Conservation (phyloP, 352 stramenopile genomes). For the Phytopythium mirpurense region DNA sequence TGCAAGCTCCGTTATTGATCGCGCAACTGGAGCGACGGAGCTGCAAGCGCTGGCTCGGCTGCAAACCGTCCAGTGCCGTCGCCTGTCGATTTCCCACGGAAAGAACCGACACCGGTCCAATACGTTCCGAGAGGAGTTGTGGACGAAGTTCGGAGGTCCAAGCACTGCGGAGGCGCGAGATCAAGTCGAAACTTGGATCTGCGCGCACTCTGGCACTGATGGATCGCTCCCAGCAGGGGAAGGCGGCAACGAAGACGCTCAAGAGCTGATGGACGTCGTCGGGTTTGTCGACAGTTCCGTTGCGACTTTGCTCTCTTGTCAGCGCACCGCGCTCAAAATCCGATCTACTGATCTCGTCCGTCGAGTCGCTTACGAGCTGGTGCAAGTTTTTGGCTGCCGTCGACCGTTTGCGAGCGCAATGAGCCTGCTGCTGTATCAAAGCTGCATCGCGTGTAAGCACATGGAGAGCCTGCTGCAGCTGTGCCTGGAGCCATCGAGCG, state of each 20-base stretch:
- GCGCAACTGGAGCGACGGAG: conserved; percentile 12
- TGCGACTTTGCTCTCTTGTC: conserved; percentile 20
- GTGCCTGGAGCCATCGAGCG: conserved; percentile 32
- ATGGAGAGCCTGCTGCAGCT: conserved; percentile 28
- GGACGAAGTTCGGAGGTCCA: conserved; percentile 37
- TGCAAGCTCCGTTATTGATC: conserved; percentile 13
- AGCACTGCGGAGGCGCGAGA: conserved; percentile 7
- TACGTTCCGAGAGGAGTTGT: conserved; percentile 24
- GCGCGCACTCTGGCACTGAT: conserved; percentile 3
- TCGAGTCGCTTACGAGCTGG: conserved; percentile 47
- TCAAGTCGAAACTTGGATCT: conserved; percentile 40
- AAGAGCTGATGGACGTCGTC: conserved; percentile 7
- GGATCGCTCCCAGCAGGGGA: neutral
- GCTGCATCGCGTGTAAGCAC: conserved; percentile 26
- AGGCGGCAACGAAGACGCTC: conserved; percentile 9
- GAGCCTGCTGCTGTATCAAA: conserved; percentile 65
- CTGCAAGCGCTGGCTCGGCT: conserved; percentile 18
- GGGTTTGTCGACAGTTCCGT: conserved; percentile 19
- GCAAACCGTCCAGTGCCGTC: conserved; percentile 33
- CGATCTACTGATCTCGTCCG: conserved; percentile 26
- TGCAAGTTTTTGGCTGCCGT: conserved; percentile 47
- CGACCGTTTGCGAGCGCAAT: conserved; percentile 41
- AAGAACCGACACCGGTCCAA: conserved; percentile 14
- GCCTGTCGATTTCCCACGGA: conserved; percentile 36
- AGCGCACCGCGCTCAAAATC: conserved; percentile 46